Evolutionary conservation across 176 grass and related monocot species (phyloP).

Genomic region (Oryza punctata): DNA sequence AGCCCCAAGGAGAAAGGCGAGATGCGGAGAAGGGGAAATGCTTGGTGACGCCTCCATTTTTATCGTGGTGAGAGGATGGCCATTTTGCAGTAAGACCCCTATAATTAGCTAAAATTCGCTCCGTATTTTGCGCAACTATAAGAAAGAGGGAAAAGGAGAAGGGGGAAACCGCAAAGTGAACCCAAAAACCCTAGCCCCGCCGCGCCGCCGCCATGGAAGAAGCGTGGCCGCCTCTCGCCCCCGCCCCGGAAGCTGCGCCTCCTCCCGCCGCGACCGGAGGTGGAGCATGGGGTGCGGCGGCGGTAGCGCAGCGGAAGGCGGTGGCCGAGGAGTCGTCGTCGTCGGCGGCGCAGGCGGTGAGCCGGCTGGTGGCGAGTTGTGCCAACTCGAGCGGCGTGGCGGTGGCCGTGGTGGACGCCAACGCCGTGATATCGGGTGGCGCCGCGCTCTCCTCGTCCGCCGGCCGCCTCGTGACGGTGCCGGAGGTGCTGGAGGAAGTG

Average conservation of each 20-base stretch:
- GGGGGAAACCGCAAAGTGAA: constrained; percentile 16
- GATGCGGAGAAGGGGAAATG: background rate
- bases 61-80: constrained; percentile 1
- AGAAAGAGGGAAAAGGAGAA: constrained; percentile 11
- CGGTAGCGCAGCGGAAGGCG: constrained; percentile 31
- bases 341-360: constrained; percentile 31
- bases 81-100: background rate
- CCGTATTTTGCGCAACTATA: background rate
- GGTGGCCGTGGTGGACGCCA: constrained; percentile 88
- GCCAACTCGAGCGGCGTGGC: constrained; percentile 51
- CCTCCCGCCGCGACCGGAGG: background rate
- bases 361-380: constrained; percentile 57
- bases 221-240: constrained; percentile 49
- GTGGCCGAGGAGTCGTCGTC: constrained; percentile 34
- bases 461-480: constrained; percentile 69
- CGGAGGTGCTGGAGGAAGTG: constrained; percentile 83
- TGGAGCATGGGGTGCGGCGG: constrained; percentile 21
- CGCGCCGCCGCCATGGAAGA: constrained; percentile 47
- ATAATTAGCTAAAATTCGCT: rapidly evolving
- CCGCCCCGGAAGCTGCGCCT: background rate
- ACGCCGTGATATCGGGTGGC: constrained; percentile 79
- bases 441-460: constrained; percentile 53
- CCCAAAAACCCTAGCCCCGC: constrained; percentile 55
- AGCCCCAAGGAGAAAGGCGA: background rate
- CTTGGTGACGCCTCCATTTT: background rate